Conservation (phyloP, 2,329 filamentous ascomycete genomes). For the Phaeophleospora eucalypticola region DNA sequence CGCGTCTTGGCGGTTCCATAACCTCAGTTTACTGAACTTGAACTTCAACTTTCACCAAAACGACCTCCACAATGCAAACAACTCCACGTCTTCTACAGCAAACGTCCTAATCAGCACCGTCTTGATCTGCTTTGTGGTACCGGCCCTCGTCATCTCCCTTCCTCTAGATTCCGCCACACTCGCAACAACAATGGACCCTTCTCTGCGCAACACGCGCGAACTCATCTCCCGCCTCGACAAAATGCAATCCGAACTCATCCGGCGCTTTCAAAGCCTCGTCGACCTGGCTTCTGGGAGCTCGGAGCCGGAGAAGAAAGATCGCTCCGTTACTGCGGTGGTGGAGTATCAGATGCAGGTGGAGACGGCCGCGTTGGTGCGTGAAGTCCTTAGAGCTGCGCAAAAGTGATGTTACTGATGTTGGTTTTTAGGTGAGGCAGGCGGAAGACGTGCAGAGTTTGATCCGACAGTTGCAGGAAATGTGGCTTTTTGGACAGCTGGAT, state of each 20-base stretch:
- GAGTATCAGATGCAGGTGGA: constrained; percentile 58
- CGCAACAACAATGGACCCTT: constrained; percentile 1
- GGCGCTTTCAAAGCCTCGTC: constrained; percentile 55
- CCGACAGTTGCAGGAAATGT: constrained; percentile 61
- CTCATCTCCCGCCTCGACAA: constrained; percentile 33
- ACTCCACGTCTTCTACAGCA: too few species aligned
- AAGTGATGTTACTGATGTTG: constrained; percentile 6
- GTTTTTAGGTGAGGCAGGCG: constrained; percentile 52
- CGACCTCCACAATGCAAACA: too few species aligned
- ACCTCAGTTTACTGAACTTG: too few species aligned
- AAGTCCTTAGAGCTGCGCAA: not conserved
- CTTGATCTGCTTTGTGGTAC: too few species aligned
- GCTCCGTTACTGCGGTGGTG: constrained; percentile 54
- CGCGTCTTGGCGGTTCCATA: too few species aligned
- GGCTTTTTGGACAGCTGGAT: constrained; percentile 62
- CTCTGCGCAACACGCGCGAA: constrained; percentile 2
- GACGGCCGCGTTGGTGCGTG: constrained; percentile 52
- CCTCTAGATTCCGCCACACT: too few species aligned
- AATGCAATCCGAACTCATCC: constrained; percentile 41
- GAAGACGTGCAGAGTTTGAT: constrained; percentile 60
- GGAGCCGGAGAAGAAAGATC: constrained; percentile 47
- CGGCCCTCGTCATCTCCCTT: too few species aligned
- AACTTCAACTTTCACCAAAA: too few species aligned
- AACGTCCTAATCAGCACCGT: too few species aligned
- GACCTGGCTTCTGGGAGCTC: constrained; percentile 45